Evolutionary conservation across 2,329 filamentous ascomycete genomes (phyloP).

Genomic region (Aspergillus sp.): DNA sequence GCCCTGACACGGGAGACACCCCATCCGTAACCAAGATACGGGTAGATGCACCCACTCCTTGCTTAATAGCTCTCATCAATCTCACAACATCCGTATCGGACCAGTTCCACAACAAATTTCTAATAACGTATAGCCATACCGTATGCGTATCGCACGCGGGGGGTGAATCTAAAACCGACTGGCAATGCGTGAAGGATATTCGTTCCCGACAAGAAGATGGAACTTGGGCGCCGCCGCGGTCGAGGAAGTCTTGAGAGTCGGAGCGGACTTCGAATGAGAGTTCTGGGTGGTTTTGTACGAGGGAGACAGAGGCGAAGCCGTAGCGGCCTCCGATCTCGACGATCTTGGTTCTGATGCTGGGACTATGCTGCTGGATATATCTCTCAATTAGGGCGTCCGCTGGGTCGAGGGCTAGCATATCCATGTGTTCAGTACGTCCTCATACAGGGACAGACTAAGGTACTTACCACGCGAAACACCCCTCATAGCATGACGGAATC

Average conservation of each 20-base stretch:
- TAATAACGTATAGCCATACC: background rate
- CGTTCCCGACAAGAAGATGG: background rate
- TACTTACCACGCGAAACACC: background rate
- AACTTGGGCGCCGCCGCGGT: background rate
- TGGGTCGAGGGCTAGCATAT: background rate
- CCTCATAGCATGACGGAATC: slow-evolving; percentile 3
- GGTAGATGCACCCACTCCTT: background rate
- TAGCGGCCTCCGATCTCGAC: slow-evolving; percentile 2
- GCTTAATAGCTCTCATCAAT: background rate
- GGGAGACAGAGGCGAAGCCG: background rate
- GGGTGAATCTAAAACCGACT: background rate
- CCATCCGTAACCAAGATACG: background rate
- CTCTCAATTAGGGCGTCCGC: background rate
- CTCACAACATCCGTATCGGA: background rate
- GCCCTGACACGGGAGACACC: background rate
- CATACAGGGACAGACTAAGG: background rate
- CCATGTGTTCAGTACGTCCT: rapidly evolving
- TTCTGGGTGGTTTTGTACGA: background rate
- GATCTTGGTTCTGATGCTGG: background rate
- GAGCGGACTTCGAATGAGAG: slow-evolving; percentile 1
- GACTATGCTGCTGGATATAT: background rate
- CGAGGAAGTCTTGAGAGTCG: background rate
- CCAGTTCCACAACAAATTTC: slow-evolving; percentile 3
- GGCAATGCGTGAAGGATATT: background rate
- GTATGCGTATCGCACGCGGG: background rate